These are phyloP conservation scores for Ramichloridium luteum DNA, from an alignment of 2,329 filamentous ascomycete species.

Conservation along the genomic window DNA sequence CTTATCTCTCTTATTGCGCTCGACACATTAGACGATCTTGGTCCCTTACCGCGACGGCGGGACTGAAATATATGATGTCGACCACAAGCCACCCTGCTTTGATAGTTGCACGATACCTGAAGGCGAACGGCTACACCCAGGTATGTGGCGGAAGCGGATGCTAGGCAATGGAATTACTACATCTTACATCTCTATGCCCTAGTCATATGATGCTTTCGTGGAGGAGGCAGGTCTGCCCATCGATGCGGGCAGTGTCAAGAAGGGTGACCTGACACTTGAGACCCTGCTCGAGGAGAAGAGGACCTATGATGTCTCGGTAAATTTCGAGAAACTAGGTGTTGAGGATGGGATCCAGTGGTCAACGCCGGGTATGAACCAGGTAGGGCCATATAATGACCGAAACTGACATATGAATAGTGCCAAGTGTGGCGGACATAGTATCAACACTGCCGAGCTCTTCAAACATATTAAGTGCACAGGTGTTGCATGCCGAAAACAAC, in stretches of 20 bases:
- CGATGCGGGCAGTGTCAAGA: constrained; percentile 34
- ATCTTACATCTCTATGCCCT: constrained; percentile 5
- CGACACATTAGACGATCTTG: too few species aligned
- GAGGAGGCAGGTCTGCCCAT: constrained; percentile 42
- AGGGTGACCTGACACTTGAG: constrained; percentile 44
- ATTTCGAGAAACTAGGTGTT: constrained; percentile 43
- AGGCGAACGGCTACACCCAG: constrained; percentile 26
- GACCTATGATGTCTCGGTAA: constrained; percentile 42
- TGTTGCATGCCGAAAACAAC: constrained; percentile 8
- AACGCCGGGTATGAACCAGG: too few species aligned
- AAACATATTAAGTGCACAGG: constrained; percentile 39
- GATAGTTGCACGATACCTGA: constrained; percentile 28
- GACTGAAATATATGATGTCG: too few species aligned
- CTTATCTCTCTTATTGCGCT: too few species aligned
- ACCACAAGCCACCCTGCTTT: too few species aligned
- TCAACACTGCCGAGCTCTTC: constrained; percentile 34
- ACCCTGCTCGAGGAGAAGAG: constrained; percentile 49
- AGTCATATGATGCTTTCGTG: constrained; percentile 48
- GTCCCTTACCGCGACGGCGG: too few species aligned
- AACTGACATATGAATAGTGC: too few species aligned
- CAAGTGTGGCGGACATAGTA: constrained; percentile 31
- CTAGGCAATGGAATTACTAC: neutral
- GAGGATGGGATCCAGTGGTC: too few species aligned
- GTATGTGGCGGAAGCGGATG: too few species aligned
- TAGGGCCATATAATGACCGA: too few species aligned